Percentiles rank a stretch among this genome's conserved stretches.
phyloP scores from a whole-genome alignment of 495 filamentous ascomycete genomes.

The Xylaria acuta region DNA sequence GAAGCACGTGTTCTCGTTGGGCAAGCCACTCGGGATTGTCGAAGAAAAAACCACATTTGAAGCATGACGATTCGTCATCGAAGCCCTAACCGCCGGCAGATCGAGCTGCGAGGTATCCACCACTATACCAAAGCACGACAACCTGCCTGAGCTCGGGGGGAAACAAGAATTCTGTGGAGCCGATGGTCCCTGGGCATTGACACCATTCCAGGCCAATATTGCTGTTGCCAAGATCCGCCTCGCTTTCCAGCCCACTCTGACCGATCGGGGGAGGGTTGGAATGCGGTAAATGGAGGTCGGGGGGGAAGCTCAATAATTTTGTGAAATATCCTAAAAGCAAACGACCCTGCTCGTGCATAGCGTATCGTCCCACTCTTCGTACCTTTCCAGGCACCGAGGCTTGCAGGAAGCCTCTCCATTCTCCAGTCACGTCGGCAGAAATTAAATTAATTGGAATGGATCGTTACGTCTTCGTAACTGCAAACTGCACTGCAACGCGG shows the following conservation, averaged over 20 bases:
- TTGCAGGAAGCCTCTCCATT: constrained; percentile 8
- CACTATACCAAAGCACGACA: constrained; percentile 10
- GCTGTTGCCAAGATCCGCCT: constrained; percentile 30
- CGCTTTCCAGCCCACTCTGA: constrained; percentile 22
- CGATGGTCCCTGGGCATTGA: constrained; percentile 10
- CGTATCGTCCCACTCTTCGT: constrained; percentile 23
- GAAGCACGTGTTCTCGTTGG: constrained; percentile 27
- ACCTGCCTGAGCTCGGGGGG: not conserved
- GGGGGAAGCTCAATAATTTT: constrained; percentile 31
- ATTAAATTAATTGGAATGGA: constrained; percentile 41
- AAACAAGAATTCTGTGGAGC: not conserved
- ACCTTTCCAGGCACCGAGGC: constrained; percentile 4
- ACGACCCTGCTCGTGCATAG: constrained; percentile 38
- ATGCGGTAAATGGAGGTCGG: constrained; percentile 2
- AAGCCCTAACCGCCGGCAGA: constrained; percentile 34
- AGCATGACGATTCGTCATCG: constrained; percentile 34
- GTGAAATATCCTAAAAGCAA: constrained; percentile 44
- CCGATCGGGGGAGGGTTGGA: not conserved
- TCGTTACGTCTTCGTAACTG: constrained; percentile 36
- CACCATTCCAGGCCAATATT: constrained; percentile 28
- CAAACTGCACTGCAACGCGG: constrained; percentile 29
- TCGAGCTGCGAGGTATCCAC: constrained; percentile 22
- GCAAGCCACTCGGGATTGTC: constrained; percentile 26
- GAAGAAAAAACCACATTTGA: constrained; percentile 17
- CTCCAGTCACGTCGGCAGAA: constrained; percentile 15